phyloP scores from a whole-genome alignment of 305 asterid species.

The Fraxinus ornus region DNA sequence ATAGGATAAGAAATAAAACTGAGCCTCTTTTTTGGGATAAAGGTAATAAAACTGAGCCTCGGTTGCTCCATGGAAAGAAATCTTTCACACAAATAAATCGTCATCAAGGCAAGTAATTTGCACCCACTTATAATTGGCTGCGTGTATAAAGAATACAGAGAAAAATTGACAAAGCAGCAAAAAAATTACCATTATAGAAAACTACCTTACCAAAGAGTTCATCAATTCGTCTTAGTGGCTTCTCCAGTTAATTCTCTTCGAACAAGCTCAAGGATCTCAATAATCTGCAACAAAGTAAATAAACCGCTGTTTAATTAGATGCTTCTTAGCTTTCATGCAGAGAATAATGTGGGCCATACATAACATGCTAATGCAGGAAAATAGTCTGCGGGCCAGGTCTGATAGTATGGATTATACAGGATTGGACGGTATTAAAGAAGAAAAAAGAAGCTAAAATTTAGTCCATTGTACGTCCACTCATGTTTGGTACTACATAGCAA shows the following conservation, averaged over 20 bases:
- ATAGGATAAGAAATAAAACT: background rate
- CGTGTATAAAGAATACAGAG: background rate
- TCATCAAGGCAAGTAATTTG: background rate
- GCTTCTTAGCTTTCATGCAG: slow-evolving; percentile 10
- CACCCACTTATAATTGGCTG: background rate
- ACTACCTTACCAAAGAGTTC: slow-evolving; percentile 38
- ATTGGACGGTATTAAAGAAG: background rate
- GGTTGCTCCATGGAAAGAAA: background rate
- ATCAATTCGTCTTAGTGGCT: slow-evolving; percentile 39
- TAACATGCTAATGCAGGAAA: background rate
- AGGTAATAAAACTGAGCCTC: background rate
- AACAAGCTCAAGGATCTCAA: slow-evolving; percentile 74
- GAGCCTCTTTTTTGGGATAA: background rate
- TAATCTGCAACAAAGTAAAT: slow-evolving; percentile 43
- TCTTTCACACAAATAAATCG: background rate
- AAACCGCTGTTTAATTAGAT: slow-evolving; percentile 7
- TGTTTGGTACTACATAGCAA: background rate
- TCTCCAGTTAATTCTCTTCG: slow-evolving; percentile 82
- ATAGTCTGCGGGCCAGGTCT: background rate
- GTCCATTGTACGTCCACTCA: background rate
- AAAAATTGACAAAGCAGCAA: background rate
- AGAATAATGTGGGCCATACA: background rate
- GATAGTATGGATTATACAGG: background rate
- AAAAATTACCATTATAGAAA: background rate
- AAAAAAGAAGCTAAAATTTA: background rate